Evolutionary conservation across 2,329 filamentous ascomycete genomes (phyloP).

Genomic region (Chaetothyriales sp.): DNA sequence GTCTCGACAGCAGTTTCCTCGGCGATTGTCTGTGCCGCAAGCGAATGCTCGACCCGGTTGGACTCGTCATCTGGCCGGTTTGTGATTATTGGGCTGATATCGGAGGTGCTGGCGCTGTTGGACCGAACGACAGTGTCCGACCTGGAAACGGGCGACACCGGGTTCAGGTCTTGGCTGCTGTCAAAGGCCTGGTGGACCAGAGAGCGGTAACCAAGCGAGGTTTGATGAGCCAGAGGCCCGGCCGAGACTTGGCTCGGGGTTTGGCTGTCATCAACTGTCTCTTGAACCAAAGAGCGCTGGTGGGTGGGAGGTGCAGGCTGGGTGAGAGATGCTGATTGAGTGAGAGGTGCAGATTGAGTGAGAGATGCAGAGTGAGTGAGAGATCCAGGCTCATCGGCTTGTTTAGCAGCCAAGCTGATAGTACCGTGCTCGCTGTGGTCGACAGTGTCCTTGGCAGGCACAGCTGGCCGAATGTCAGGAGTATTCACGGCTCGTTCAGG

Average conservation of each 20-base stretch:
- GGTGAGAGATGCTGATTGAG: too few relatives aligned
- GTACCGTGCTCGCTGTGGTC: not conserved
- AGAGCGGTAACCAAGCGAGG: slow-evolving; percentile 41
- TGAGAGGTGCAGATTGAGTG: too few relatives aligned
- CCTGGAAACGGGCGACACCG: slow-evolving; percentile 36
- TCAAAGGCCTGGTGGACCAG: slow-evolving; percentile 54
- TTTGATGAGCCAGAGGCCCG: slow-evolving; percentile 32
- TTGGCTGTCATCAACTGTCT: not conserved
- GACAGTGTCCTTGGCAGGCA: not conserved
- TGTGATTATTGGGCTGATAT: slow-evolving; percentile 52
- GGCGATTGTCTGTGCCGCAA: slow-evolving; percentile 31
- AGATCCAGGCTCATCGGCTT: not conserved
- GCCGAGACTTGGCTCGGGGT: too few relatives aligned
- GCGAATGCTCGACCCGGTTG: slow-evolving; percentile 33
- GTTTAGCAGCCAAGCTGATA: not conserved
- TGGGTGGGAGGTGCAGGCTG: not conserved
- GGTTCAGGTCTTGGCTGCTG: slow-evolving; percentile 38
- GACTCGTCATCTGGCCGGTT: slow-evolving; percentile 34
- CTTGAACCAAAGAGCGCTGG: not conserved
- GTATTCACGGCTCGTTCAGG: not conserved
- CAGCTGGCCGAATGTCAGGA: not conserved
- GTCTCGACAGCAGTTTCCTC: slow-evolving; percentile 6
- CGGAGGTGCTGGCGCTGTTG: slow-evolving; percentile 47
- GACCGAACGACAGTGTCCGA: slow-evolving; percentile 40
- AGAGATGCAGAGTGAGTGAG: too few relatives aligned